A percentile compares a stretch with the other conserved stretches of the same genome.
These are phyloP conservation scores for Exophiala lecanii-corni DNA, from an alignment of 2,329 filamentous ascomycete species.

Conservation along the genomic window DNA sequence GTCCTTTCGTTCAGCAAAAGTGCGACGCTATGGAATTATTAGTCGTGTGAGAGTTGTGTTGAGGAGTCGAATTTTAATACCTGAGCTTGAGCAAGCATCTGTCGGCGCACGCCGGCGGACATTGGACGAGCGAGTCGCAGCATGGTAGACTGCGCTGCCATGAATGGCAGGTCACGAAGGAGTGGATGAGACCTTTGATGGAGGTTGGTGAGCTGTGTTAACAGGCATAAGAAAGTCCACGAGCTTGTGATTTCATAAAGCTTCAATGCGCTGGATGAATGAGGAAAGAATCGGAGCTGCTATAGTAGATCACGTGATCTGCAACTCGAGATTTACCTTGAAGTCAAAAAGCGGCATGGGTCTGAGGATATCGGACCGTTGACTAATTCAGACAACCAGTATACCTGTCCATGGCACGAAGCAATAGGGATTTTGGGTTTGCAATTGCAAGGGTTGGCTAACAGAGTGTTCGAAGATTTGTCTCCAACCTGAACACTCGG, in stretches of 20 bases:
- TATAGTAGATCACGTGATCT: neutral
- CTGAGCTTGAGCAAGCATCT: conserved; percentile 21
- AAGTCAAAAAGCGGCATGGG: too few relatives aligned
- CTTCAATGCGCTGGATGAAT: neutral
- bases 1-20: conserved; percentile 24
- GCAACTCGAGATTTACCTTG: too few relatives aligned
- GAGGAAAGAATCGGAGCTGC: neutral
- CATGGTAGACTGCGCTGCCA: conserved; percentile 5
- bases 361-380: too few relatives aligned
- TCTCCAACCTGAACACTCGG: too few relatives aligned
- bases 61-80: conserved; percentile 5
- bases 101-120: conserved; percentile 19
- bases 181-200: neutral
- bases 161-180: neutral
- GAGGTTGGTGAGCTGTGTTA: neutral
- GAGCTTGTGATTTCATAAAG: neutral
- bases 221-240: too few relatives aligned
- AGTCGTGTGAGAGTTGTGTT: conserved; percentile 12
- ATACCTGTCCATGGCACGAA: too few relatives aligned
- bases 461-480: too few relatives aligned
- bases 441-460: too few relatives aligned
- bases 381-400: too few relatives aligned
- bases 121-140: conserved; percentile 26
- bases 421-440: too few relatives aligned
- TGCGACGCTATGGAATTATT: conserved; percentile 19